Base-by-base conservation (phyloP, 768 basidiomycete genomes). In the Collybia mongolica region DNA sequence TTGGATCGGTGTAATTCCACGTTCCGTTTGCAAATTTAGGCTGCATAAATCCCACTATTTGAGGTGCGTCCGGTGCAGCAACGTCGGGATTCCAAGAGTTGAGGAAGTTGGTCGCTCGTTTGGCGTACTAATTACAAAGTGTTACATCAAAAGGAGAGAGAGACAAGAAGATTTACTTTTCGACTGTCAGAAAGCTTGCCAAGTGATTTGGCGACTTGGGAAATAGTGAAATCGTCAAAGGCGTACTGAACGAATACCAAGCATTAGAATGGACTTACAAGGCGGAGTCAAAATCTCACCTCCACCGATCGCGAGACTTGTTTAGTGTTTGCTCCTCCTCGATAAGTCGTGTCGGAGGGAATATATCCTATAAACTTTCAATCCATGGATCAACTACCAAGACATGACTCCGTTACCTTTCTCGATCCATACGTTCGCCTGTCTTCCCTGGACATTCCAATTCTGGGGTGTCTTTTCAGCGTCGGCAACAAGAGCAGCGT, bases 11-110 rank as follows among this genome's bases (percentile, higher is more conserved):
- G 52, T 74, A 82, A 58, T 80, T 81, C 65, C 77, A 86, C 0
- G 74, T 76, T 3, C 83, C 82, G 55, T 82, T 73, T 1, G 72
- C 71, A 49, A 79, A 80, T 15, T 76, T 72, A 6, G 77, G 81
- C 81, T 85, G 83, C 71, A 83, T 76, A 74, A 86, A 81, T 1
- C 83, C 83, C 4, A 65, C 57, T n/a, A 84, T 72, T 26, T 67
- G 59, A 26, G 77, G 66, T 11, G 62, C 65, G 6, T 68, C 80
- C 0, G 82, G 81, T 28, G 82, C 73, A 3, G 77, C 76, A 29
- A 76, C 62, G 45, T 76, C 76, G 6, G 78, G 68, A 54, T 85
- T 83, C 82, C 83, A 84, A 19, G 78, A 74, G 48, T 86, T 82
- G 38, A 62, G 58, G 56, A 78, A 84, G 60, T 84, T 83, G 12